phyloP scores from a whole-genome alignment of 1,284 basidiomycete species.

The Rhodotorula glutinis region DNA sequence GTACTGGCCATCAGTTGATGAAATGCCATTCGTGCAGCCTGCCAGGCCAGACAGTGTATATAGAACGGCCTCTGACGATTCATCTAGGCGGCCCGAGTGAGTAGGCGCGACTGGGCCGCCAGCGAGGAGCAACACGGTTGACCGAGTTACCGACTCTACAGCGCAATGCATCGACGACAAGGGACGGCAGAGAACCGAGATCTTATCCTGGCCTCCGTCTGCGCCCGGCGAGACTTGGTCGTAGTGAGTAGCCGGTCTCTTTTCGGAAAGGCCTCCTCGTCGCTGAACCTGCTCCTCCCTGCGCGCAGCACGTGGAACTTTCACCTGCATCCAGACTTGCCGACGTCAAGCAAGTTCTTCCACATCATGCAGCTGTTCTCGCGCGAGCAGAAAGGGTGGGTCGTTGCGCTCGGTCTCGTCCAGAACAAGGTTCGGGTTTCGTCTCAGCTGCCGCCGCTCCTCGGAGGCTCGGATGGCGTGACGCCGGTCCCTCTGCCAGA shows the following conservation, averaged over 20 bases:
- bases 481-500: slow-evolving; percentile 8
- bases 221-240: slow-evolving; percentile 17
- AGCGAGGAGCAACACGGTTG: background rate
- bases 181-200: slow-evolving; percentile 23
- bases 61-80: slow-evolving; percentile 10
- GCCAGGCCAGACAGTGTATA: slow-evolving; percentile 5
- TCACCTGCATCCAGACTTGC: slow-evolving; percentile 15
- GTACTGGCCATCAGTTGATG: background rate
- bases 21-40: background rate
- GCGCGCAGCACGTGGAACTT: slow-evolving; percentile 23
- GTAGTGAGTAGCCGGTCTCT: slow-evolving; percentile 10
- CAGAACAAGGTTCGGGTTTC: slow-evolving; percentile 23
- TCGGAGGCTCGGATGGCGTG: background rate
- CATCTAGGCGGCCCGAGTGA: slow-evolving; percentile 13
- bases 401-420: slow-evolving; percentile 30
- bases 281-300: background rate
- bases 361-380: slow-evolving; percentile 35
- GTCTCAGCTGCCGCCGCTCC: slow-evolving; percentile 4
- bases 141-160: background rate
- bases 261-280: too few species aligned
- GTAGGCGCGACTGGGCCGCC: background rate
- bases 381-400: slow-evolving; percentile 28
- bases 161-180: slow-evolving; percentile 14
- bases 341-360: slow-evolving; percentile 28
- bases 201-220: slow-evolving; percentile 28